Percentiles rank a stretch among this genome's conserved stretches.
phyloP scores from a whole-genome alignment of 1,284 basidiomycete genomes.

The Phylloporus sp. region DNA sequence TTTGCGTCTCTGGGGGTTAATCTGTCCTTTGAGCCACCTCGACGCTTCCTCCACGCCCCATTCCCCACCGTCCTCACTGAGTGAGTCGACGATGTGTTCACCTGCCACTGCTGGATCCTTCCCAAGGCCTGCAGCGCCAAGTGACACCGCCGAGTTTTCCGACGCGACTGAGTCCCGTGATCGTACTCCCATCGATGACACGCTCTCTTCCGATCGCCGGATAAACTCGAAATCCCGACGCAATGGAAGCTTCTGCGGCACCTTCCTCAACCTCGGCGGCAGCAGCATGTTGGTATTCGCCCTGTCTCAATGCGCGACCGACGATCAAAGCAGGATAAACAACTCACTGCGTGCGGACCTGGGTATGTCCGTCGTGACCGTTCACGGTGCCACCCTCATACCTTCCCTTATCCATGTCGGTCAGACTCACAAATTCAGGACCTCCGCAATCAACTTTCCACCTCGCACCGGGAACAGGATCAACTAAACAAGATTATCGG shows the following conservation, averaged over 20 bases:
- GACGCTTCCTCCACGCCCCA: slow-evolving; percentile 85
- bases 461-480: too few species aligned
- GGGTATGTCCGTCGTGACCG: too few species aligned
- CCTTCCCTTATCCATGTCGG: too few species aligned
- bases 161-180: slow-evolving; percentile 59
- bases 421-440: too few species aligned
- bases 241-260: slow-evolving; percentile 62
- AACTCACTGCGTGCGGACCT: too few species aligned
- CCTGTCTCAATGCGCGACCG: too few species aligned
- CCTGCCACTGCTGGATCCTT: slow-evolving; percentile 76
- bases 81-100: slow-evolving; percentile 78
- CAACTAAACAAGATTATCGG: too few species aligned
- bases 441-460: too few species aligned
- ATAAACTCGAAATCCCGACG: slow-evolving; percentile 81
- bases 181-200: slow-evolving; percentile 76
- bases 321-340: too few species aligned
- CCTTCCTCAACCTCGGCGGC: slow-evolving; percentile 60
- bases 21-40: slow-evolving; percentile 79
- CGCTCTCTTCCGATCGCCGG: slow-evolving; percentile 63
- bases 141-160: slow-evolving; percentile 47
- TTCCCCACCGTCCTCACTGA: slow-evolving; percentile 73
- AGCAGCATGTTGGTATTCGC: too few species aligned
- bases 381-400: too few species aligned
- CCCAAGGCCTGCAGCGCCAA: slow-evolving; percentile 46
- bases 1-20: slow-evolving; percentile 69